Conservation (phyloP, 495 filamentous ascomycete species). For the Annulohypoxylon stygium region DNA sequence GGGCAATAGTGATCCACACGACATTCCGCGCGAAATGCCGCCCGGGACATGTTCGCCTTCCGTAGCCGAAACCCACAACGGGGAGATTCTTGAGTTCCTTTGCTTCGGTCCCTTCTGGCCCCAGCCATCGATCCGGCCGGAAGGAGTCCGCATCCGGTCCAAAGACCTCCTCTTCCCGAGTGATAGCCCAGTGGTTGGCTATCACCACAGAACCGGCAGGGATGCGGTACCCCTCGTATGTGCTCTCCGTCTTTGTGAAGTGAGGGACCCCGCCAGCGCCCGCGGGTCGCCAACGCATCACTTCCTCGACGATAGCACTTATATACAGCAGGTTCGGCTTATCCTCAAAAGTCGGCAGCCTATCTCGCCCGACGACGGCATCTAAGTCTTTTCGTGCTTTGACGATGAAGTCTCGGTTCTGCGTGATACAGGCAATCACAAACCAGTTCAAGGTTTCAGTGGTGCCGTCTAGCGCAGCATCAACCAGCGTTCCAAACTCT, state of each 20-base stretch:
- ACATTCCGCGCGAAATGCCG: background rate
- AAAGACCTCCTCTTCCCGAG: background rate
- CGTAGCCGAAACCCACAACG: background rate
- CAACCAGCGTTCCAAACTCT: background rate
- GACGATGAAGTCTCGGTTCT: background rate
- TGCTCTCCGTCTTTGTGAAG: constrained; percentile 5
- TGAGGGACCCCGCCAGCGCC: constrained; percentile 7
- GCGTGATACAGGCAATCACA: background rate
- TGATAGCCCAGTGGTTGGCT: background rate
- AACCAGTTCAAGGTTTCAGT: background rate
- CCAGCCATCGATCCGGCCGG: background rate
- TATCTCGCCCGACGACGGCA: background rate
- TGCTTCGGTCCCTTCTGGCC: background rate
- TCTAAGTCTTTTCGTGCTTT: background rate
- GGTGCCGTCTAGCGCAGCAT: background rate
- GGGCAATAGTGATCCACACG: background rate
- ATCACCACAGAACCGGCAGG: background rate
- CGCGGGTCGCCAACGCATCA: constrained; percentile 2
- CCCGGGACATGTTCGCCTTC: background rate
- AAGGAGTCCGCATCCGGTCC: background rate
- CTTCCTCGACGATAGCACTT: constrained; percentile 6
- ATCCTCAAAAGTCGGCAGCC: background rate
- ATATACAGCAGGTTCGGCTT: background rate
- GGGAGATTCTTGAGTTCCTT: background rate
- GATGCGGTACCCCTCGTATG: background rate